Evolutionary conservation across 2,329 filamentous ascomycete genomes (phyloP), one percentile per base, ranked within the genome.

Genomic region (Fusarium ambrosium): DNA sequence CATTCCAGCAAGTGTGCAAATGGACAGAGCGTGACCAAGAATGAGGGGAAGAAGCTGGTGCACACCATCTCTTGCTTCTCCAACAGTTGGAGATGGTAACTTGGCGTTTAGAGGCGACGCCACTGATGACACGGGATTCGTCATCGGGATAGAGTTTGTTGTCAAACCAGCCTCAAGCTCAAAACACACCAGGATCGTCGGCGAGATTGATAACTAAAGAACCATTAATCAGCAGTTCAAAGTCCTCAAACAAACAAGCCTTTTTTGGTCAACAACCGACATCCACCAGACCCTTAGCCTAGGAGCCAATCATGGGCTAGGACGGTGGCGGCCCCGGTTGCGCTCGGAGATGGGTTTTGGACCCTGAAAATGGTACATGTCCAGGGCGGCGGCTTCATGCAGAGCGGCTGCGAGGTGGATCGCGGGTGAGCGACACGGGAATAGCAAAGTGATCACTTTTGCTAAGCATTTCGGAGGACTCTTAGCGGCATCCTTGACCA

Each of bases 361-460:
- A 78, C 76, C 76, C 76, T 67, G 75, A 75, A 75, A 78, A 72
- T 36, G 60, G 69, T 62, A 66, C 37, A 53, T 55, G 37, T 58
- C 34, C 48, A 45, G 66, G 71, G 68, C 67, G 66, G 13, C 34
- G 34, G 53, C 64, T 67, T 69, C 70, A 77, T 77, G 72, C 74
- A 68, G 62, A 67, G 76, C 76, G 76, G 74, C 68, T 76, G 68
- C 61, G 65, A 63, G 72, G 76, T 78, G 76, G 74, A 76, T 65
- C 76, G 68, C 71, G 75, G 76, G 68, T 76, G 75, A 77, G 68
- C 60, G 64, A 70, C 61, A 68, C 70, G 60, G 63, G 66, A 67
- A 65, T 65, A 68, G 39, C 41, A 66, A 36, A 36, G 64, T 65
- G 69, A 70, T 69, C 66, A 64, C 53, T 34, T 64, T 34, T 64